Base-by-base conservation (phyloP, 345 rosid genomes). In the Balakata baccata region DNA sequence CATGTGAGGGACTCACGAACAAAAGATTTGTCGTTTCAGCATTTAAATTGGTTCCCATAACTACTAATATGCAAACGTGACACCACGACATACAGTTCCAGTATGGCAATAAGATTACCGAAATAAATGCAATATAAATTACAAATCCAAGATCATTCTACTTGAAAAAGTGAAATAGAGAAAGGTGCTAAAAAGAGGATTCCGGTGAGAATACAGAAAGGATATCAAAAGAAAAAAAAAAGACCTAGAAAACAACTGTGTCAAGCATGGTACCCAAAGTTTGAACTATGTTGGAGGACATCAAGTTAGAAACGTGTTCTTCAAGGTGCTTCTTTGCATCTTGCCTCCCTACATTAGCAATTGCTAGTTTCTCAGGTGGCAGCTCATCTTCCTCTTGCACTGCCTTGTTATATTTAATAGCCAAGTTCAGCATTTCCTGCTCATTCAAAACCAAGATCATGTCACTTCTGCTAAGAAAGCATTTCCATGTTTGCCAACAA, bases 211-310 rank as follows among this genome's bases (percentile, higher is more conserved):
- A 38, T 37, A 68, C 29, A 68, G 52, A 68, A 37, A 4, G 50
- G 47, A 43, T 43, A 9, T 43, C 34, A 29, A 29, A 11, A 65
- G 29, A 46, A 3, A 1, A 51, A 22, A 56, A 5, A 29, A 38
- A 16, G 12, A 13, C 51, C 80, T 85, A 95, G 81, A 93, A 95
- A 64, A 91, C 94, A 39, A 95, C 98, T 7, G 98, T 95, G 83
- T 93, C 99, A 0, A 95, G 94, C 98, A 95, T 95, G 56, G 98
- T 93, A 63, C 99, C 98, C 74, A 95, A 77, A 56, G 99, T 95
- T 82, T 95, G 99, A 38, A 92, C 92, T 53, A 92, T 95, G 90
- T 95, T 95, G 64, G 98, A 88, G n/a, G 99, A 95, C 99, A 95
- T 95, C 77, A 95, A 69, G 84, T 95, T 89, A 25, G 99, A 88